Conservation (phyloP, 2,329 filamentous ascomycete species). For the Aspergillus latus region DNA sequence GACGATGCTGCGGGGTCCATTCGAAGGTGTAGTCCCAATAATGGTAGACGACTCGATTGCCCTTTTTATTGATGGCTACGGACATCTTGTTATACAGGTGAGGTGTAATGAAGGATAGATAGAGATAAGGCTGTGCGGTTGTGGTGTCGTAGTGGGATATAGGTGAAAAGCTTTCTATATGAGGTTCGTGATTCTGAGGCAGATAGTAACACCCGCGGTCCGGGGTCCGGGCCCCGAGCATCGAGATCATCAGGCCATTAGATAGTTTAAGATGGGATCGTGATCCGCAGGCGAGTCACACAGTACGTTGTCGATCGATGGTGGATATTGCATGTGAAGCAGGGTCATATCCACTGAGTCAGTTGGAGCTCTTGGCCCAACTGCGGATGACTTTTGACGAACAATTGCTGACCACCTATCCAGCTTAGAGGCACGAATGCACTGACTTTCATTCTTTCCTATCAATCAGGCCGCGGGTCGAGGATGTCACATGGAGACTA, state of each 20-base stretch:
- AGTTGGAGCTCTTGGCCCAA: background rate
- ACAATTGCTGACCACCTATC: background rate
- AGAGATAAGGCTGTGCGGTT: background rate
- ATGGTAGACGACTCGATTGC: slow-evolving; percentile 9
- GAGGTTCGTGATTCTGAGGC: background rate
- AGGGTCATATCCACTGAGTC: slow-evolving; percentile 4
- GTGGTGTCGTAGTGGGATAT: background rate
- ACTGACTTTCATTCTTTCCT: background rate
- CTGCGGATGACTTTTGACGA: background rate
- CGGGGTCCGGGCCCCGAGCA: background rate
- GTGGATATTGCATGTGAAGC: background rate
- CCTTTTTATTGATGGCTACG: background rate
- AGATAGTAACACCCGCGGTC: background rate
- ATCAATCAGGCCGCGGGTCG: background rate
- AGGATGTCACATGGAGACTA: background rate
- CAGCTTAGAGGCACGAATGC: background rate
- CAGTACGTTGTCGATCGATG: background rate
- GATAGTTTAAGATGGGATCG: background rate
- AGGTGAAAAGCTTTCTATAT: too few species aligned
- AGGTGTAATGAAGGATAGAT: background rate
- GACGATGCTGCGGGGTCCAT: slow-evolving; percentile 8
- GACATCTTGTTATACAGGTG: background rate
- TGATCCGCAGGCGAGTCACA: background rate
- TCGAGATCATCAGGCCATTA: background rate
- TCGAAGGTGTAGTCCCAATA: slow-evolving; percentile 15